Conservation (phyloP, 1,284 basidiomycete species). For the Psilocybe mexicana region DNA sequence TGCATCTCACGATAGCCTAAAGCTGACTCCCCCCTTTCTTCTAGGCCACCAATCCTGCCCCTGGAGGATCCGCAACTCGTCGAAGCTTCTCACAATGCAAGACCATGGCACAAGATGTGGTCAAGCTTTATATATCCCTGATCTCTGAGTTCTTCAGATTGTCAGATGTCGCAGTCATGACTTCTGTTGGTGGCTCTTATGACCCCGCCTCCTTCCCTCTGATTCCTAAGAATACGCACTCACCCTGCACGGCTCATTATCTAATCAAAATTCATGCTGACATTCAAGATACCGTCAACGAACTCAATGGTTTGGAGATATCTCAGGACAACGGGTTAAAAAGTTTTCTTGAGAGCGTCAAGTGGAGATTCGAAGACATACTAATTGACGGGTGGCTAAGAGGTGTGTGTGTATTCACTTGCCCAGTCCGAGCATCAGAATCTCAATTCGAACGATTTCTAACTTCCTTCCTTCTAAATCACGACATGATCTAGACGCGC, state of each 20-base stretch:
- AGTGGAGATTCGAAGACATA: constrained; percentile 89
- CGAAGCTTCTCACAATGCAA: constrained; percentile 84
- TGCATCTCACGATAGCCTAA: constrained; percentile 5
- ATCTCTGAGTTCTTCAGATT: constrained; percentile 90
- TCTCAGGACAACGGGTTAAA: constrained; percentile 75
- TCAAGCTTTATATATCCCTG: constrained; percentile 85
- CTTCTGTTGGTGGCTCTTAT: constrained; percentile 25
- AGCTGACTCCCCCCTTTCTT: constrained; percentile 5
- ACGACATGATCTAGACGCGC: constrained; percentile 65
- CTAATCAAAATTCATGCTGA: constrained; percentile 81
- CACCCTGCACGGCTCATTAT: constrained; percentile 83
- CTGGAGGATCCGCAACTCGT: constrained; percentile 38
- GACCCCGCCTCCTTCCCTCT: constrained; percentile 46
- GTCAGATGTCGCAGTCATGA: constrained; percentile 57
- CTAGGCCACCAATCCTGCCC: constrained; percentile 26
- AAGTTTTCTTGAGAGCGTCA: constrained; percentile 76
- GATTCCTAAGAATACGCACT: constrained; percentile 78
- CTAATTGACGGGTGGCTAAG: constrained; percentile 81
- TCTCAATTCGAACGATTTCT: not conserved
- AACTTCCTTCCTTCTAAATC: not conserved
- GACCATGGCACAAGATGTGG: constrained; percentile 89
- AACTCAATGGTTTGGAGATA: constrained; percentile 82
- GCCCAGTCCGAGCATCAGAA: too few species aligned
- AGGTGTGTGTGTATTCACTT: constrained; percentile 46
- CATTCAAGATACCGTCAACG: constrained; percentile 83